phyloP scores from a whole-genome alignment of 2,329 filamentous ascomycete genomes.

The Tolypocladium guangdongense region DNA sequence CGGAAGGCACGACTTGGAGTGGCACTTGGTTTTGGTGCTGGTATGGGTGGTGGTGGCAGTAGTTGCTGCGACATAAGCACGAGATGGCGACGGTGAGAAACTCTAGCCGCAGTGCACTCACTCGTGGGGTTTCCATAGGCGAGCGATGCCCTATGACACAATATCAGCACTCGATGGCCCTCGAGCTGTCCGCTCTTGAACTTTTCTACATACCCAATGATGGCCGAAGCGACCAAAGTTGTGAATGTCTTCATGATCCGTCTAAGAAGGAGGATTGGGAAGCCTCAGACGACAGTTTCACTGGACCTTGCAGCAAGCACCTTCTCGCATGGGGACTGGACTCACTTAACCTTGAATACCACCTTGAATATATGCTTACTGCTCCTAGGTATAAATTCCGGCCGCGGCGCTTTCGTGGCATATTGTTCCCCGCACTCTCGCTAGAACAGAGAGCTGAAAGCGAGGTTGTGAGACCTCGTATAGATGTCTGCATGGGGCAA shows the following conservation, averaged over 20 bases:
- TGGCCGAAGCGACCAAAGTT: background rate
- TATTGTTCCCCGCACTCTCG: background rate
- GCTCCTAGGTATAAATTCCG: background rate
- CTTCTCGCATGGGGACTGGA: background rate
- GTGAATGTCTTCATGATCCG: background rate
- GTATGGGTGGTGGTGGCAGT: background rate
- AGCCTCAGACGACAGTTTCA: background rate
- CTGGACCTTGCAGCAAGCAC: background rate
- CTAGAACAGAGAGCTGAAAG: too few relatives aligned
- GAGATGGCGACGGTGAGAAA: background rate
- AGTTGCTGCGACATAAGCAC: background rate
- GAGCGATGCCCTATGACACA: background rate
- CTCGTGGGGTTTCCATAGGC: background rate
- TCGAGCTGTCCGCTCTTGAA: background rate
- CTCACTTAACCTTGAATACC: background rate
- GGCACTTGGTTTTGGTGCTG: background rate
- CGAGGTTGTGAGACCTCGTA: background rate
- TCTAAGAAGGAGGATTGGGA: background rate
- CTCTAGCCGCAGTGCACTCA: background rate
- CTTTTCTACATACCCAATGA: background rate
- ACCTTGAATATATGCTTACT: background rate
- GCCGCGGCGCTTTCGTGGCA: background rate
- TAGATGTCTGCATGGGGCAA: background rate
- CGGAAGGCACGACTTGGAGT: constrained; percentile 3
- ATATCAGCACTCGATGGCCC: background rate